Evolutionary conservation across 805 yeast genomes (phyloP), one percentile per base, ranked within the genome.

Genomic region (Metschnikowia kunwiensis): DNA sequence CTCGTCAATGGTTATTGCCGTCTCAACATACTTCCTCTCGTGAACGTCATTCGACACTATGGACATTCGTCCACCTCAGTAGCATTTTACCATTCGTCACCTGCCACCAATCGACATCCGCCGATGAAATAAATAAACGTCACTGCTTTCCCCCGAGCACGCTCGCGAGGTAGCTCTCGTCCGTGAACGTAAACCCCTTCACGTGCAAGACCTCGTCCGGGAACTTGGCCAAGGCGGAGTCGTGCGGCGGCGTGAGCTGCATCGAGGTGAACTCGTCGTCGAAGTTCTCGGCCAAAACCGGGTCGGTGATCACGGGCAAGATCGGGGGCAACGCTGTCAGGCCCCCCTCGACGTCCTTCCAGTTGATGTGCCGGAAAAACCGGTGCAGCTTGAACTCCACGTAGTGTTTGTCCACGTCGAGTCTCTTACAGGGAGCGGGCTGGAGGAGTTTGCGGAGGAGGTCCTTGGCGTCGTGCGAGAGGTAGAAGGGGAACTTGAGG

Each of bases 251-350:
- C 4, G 53, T 71, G 28, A 80, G 67, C 24, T 72, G 70, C 81
- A 85, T 72, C 7, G 72, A 72, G 0, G 96, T 87, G 60, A 87
- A 87, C 42, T 84, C 89, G 7, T 71, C 60, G 44, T 86, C 86
- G 54, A 87, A 87, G 52, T 87, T 87, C 55, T 87, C 96, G 0
- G 96, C 96, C 36, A 83, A 55, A 30, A 70, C 80, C 16, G 94
- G 91, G 52, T 86, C 80, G 0, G 94, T 83, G 27, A 88, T 76
- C 5, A 86, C 61, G 1, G 96, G 96, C n/a, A 78, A 63, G 23
- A 87, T 81, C 1, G 96, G 96, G 2, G 95, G 94, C 34, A 65
- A 61, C 6, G 74, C 59, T 1, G 60, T 58, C 19, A 60, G 65
- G 16, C 80, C 78, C 12, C 57, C 54, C 32, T 72, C 75, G 28